Percentiles rank a stretch among this genome's conserved stretches.
Conservation (phyloP, 2,329 filamentous ascomycete species). For the Fusarium chaquense region DNA sequence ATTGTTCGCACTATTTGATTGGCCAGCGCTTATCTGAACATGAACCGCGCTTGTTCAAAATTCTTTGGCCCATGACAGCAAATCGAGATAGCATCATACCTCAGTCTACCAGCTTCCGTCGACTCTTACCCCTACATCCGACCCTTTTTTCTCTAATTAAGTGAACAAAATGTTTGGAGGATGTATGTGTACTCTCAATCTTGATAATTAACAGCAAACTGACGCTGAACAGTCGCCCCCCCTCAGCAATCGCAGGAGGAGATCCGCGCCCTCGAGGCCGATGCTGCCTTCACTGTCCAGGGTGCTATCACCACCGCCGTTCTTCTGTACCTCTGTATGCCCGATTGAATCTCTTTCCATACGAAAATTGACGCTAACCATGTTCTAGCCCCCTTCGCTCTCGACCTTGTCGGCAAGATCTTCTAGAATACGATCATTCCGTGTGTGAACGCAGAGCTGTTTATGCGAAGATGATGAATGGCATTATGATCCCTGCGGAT, state of each 20-base stretch:
- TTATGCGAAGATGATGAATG: constrained; percentile 13
- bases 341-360: neutral
- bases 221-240: constrained; percentile 67
- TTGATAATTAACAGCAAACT: constrained; percentile 23
- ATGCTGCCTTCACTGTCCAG: constrained; percentile 76
- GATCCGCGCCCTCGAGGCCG: constrained; percentile 75
- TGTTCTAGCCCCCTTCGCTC: constrained; percentile 66
- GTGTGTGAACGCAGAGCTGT: neutral
- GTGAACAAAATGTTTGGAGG: constrained; percentile 70
- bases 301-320: constrained; percentile 73
- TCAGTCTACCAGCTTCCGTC: constrained; percentile 16
- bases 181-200: constrained; percentile 58
- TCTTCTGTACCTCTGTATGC: constrained; percentile 81
- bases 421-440: constrained; percentile 49
- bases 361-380: constrained; percentile 11
- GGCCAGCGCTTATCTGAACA: constrained; percentile 28
- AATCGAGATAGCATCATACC: constrained; percentile 48
- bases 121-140: constrained; percentile 12
- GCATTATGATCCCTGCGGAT: constrained; percentile 20
- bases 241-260: constrained; percentile 77
- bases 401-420: constrained; percentile 64
- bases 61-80: constrained; percentile 40
- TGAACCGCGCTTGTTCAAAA: constrained; percentile 34
- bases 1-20: constrained; percentile 11
- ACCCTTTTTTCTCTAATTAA: constrained; percentile 3